Base-by-base conservation (phyloP, 345 rosid genomes). In the Mangifera indica region DNA sequence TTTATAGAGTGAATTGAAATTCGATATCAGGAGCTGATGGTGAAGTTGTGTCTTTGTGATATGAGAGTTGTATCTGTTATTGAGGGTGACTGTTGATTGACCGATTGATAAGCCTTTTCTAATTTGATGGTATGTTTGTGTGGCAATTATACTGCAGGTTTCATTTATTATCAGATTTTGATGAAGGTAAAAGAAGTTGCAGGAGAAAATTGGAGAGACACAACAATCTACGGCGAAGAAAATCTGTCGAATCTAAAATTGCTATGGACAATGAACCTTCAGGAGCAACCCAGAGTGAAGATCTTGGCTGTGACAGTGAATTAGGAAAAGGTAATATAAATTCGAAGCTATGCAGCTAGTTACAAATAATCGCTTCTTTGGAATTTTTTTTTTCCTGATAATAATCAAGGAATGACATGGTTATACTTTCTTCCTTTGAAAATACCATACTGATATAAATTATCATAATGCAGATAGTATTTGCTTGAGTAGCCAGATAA, bases 171-270 rank as follows among this genome's bases (percentile, higher is more conserved):
- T 60, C 87, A 4, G 93, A 95, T 84, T 95, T 95, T 80, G 99
- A 95, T 34, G 96, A 95, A 74, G 99, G 91, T 49, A 92, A 92
- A 71, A 82, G 96, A 69, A 92, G 99, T 77, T 95, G 98, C 77
- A 80, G 98, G 63, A 86, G 97, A 78, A 95, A 95, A 84, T 80
- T 95, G 72, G 98, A 95, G 89, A 91, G 89, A 29, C 98, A 95
- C 75, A 95, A 95, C 78, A 86, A 83, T 67, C 87, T 91, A 66
- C 73, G 98, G 62, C 81, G 96, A 76, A 89, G 93, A 74, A 95
- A 92, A 80, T 77, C 87, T 54, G 73, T 40, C 37, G 87, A 81
- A 72, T 77, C 93, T 44, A 82, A 75, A 60, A 71, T 59, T 37
- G 75, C 51, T 49, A 66, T 63, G 68, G 83, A 80, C 48, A 82